Evolutionary conservation across 2,329 filamentous ascomycete species (phyloP).

Genomic region (Fusarium sp.): DNA sequence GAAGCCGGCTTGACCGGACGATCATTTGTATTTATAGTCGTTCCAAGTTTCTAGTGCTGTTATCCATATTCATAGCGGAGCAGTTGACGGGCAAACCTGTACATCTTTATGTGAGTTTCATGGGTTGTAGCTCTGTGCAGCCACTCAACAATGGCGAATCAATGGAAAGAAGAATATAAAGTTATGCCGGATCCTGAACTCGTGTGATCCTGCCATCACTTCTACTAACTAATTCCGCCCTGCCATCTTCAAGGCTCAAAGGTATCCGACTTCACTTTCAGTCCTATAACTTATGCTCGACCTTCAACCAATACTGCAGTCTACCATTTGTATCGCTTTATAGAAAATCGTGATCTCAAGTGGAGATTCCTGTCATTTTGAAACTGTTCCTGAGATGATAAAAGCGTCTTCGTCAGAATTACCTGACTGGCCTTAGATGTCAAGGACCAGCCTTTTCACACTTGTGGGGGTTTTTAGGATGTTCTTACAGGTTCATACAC

Average conservation of each 20-base stretch:
- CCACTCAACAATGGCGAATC: not conserved
- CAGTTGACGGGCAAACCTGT: not conserved
- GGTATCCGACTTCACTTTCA: not conserved
- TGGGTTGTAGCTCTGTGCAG: not conserved
- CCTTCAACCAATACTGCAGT: too few relatives aligned
- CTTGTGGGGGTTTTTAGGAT: not conserved
- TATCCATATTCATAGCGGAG: not conserved
- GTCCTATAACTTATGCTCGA: not conserved
- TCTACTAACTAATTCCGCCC: too few relatives aligned
- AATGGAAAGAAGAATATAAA: not conserved
- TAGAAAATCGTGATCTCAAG: too few relatives aligned
- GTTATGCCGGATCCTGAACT: not conserved
- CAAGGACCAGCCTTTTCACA: not conserved
- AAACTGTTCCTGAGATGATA: not conserved
- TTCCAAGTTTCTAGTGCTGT: not conserved
- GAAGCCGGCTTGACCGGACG: not conserved
- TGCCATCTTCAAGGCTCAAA: not conserved
- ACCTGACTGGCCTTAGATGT: not conserved
- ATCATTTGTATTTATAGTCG: conserved; percentile 19
- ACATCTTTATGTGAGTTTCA: not conserved
- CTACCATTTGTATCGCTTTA: not conserved
- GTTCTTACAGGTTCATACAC: not conserved
- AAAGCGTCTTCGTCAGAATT: not conserved
- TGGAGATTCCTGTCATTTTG: not conserved
- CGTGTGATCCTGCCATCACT: not conserved